These are phyloP conservation scores for Vigna unguiculata DNA, from an alignment of 306 rosid species.

Conservation along the genomic window DNA sequence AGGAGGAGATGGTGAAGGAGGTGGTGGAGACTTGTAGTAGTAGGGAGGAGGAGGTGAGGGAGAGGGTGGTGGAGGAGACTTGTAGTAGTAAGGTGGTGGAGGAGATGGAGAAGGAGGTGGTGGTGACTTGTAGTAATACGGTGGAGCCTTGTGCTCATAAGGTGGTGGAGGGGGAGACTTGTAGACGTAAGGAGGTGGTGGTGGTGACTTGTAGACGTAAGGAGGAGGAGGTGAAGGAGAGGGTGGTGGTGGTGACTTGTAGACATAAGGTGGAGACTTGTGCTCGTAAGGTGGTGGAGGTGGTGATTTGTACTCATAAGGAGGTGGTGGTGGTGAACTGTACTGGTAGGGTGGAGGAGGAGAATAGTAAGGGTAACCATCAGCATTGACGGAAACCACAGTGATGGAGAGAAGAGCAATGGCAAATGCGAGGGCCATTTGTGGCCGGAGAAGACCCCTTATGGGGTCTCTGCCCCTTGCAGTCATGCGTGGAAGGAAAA, in stretches of 20 bases:
- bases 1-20: constrained; percentile 49
- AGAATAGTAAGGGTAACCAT: constrained; percentile 74
- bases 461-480: constrained; percentile 66
- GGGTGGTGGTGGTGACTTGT: too few species aligned
- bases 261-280: constrained; percentile 50
- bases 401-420: constrained; percentile 59
- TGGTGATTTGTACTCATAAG: constrained; percentile 32
- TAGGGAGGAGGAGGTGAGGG: constrained; percentile 46
- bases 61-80: constrained; percentile 68
- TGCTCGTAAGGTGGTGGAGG: constrained; percentile 44
- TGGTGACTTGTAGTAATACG: constrained; percentile 46
- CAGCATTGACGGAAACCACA: constrained; percentile 70
- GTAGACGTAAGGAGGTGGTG: constrained; percentile 50
- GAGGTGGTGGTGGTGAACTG: constrained; percentile 43
- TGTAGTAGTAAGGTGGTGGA: constrained; percentile 46
- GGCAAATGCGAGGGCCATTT: constrained; percentile 73
- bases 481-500: constrained; percentile 55
- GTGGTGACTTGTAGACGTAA: constrained; percentile 44
- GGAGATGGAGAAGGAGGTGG: constrained; percentile 52
- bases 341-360: constrained; percentile 52
- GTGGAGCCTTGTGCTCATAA: constrained; percentile 52
- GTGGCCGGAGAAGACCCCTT: constrained; percentile 76
- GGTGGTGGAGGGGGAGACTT: constrained; percentile 39
- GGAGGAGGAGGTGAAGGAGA: constrained; percentile 42
- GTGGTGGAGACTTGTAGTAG: constrained; percentile 62